Base-by-base conservation (phyloP, 257 asterid genomes). In the Salvia splendens region DNA sequence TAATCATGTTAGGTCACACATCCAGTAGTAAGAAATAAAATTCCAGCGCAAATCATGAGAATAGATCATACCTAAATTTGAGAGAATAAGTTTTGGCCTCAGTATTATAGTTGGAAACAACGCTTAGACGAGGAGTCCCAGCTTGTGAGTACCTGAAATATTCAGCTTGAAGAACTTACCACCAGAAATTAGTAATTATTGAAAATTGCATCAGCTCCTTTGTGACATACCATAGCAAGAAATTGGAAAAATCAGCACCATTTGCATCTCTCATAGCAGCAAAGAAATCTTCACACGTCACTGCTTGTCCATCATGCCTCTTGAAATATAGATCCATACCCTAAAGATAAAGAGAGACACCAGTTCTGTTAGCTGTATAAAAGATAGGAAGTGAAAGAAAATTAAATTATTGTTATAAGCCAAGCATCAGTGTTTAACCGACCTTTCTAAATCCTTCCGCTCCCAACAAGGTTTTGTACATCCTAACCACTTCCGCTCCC, bases 201-300 rank as follows among this genome's bases (percentile, higher is more conserved):
- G 38, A 61, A 52, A 63, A 64, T 60, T 38, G 12, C 81, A 57
- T 51, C 56, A 59, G 81, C 64, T 55, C 65, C 59, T 2, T 61
- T 28, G 33, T 56, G 56, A 35, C 77, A 40, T 80, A 94, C 99
- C 97, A 94, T 68, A 79, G 73, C 81, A 94, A 83, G 80, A 94
- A 94, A 78, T 88, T 94, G 72, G 91, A 52, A 53, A 91, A 85
- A 69, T 94, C 95, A 43, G 82, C 95, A 79, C 77, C 86, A 71
- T 94, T 94, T 56, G 97, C 99, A 87, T 91, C 99, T 76, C 95
- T 81, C 99, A 94, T 94, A 66, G 99, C 96, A 58, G 97, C 96
- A 78, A 76, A 87, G 74, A 90, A 85, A 71, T 90, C 94, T 80
- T 90, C 97, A 24, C 97, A 89, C 8, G 89, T 85, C 78, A 90